A percentile compares a stretch with the other conserved stretches of the same genome.
Evolutionary conservation across 352 stramenopile species (phyloP).

Genomic region (Globisporangium uncinulatum): DNA sequence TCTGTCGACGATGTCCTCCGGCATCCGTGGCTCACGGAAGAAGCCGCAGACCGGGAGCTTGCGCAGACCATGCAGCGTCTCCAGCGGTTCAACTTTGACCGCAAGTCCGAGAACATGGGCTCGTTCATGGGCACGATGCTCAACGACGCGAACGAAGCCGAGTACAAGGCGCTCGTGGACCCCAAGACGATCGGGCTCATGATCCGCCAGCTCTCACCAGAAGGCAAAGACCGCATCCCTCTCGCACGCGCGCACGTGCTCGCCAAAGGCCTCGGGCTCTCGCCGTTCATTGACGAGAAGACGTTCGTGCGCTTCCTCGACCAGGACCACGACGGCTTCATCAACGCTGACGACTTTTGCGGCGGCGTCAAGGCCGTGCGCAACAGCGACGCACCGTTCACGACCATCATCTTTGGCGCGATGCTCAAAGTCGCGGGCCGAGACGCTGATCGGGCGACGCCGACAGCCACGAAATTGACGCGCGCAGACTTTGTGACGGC

Average conservation of each 20-base stretch:
- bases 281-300: constrained; percentile 56
- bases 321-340: constrained; percentile 63
- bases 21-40: constrained; percentile 55
- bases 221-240: constrained; percentile 38
- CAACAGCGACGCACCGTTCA: constrained; percentile 47
- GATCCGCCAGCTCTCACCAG: constrained; percentile 56
- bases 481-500: constrained; percentile 35
- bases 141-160: constrained; percentile 39
- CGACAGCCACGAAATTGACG: constrained; percentile 1
- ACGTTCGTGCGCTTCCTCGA: constrained; percentile 61
- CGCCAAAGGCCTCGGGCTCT: constrained; percentile 49
- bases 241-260: constrained; percentile 47
- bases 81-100: constrained; percentile 74
- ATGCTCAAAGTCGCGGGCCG: constrained; percentile 44
- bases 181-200: constrained; percentile 53
- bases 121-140: constrained; percentile 58
- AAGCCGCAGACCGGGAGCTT: constrained; percentile 22
- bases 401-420: constrained; percentile 57
- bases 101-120: constrained; percentile 75
- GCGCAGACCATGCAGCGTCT: constrained; percentile 40
- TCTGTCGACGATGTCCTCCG: constrained; percentile 51
- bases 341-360: constrained; percentile 68
- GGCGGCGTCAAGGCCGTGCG: constrained; percentile 51
- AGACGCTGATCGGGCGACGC: background rate
- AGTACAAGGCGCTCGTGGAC: constrained; percentile 53